Base-by-base conservation (phyloP, 768 basidiomycete species). In the Steccherinum ochraceum region DNA sequence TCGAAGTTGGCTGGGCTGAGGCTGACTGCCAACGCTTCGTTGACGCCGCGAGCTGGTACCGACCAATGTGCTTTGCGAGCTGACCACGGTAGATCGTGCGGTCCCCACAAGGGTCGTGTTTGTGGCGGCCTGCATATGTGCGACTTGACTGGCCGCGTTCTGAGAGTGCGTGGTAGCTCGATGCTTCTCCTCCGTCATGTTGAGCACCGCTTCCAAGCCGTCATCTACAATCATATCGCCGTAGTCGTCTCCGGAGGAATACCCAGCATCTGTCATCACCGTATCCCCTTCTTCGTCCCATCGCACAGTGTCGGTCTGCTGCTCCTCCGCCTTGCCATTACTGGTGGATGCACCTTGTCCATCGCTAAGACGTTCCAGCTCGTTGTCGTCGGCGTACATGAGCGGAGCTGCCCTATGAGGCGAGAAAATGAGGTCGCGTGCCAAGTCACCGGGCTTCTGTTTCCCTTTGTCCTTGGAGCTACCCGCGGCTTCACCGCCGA, bases 61-160 rank as follows among this genome's bases (percentile, higher is more conserved):
- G 16, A 35, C 12, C 25, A 16, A 52, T 2, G 23, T 24, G n/a
- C 20, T 19, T 30, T 24, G 41, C 18, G 49, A 30, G 20, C 13
- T 18, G 18, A 42, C 13, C 5, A 19, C 23, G 12, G 48, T 27
- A 24, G 47, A 24, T 23, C 16, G 5, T 18, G 16, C 26, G 12
- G 24, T 71, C 68, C 51, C 68, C 66, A 44, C 67, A 69, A 50
- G 63, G 63, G 50, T 61, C 59, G 55, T 56, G 67, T 26, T 64
- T 62, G 18, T 64, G 56, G 46, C 66, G 65, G 12, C 58, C 55
- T 18, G 21, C 11, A 25, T 43, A 16, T 42, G n/a, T 30, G 39
- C 16, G n/a, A 12, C 40, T 23, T 25, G 20, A 20, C n/a, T n/a
- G n/a, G n/a, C n/a, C n/a, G n/a, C n/a, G 30, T 7, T 35, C 16